A percentile compares a stretch with the other conserved stretches of the same genome.
Conservation (phyloP, 768 basidiomycete genomes). For the Tephrocybe sp. region DNA sequence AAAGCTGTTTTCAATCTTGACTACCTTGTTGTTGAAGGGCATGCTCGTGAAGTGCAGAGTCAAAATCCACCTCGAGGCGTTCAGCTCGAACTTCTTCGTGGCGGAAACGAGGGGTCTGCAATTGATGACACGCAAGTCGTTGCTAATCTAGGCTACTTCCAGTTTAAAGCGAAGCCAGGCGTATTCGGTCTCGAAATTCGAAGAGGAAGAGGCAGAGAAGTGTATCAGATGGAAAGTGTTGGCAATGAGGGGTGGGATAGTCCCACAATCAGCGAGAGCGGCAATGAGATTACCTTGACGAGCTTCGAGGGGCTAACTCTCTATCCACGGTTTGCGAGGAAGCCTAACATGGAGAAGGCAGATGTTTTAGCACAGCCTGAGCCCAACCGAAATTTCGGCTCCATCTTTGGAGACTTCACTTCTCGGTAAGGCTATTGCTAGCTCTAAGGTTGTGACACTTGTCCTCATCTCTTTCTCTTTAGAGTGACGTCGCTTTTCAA, state of each 20-base stretch:
- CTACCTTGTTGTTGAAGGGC: conserved; percentile 91
- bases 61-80: conserved; percentile 83
- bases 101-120: conserved; percentile 32
- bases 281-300: conserved; percentile 76
- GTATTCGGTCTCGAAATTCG: conserved; percentile 83
- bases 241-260: conserved; percentile 92
- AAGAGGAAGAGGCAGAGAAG: conserved; percentile 74
- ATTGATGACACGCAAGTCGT: conserved; percentile 92
- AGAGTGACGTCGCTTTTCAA: conserved; percentile 50
- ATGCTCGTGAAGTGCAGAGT: conserved; percentile 73
- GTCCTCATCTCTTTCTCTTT: not conserved
- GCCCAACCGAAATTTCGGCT: conserved; percentile 28
- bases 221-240: conserved; percentile 82
- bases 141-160: conserved; percentile 93
- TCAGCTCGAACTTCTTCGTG: conserved; percentile 76
- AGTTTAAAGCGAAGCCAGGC: conserved; percentile 93
- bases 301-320: conserved; percentile 91
- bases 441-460: not conserved
- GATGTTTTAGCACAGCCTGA: conserved; percentile 70
- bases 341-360: conserved; percentile 73
- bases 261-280: conserved; percentile 62
- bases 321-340: conserved; percentile 74
- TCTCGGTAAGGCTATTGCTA: conserved; percentile 44
- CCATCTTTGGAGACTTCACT: conserved; percentile 47
- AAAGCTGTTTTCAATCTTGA: conserved; percentile 86